Evolutionary conservation across 164 flowering plant genomes (phyloP), one percentile per base, ranked within the genome.

Genomic region (Stephania japonica): DNA sequence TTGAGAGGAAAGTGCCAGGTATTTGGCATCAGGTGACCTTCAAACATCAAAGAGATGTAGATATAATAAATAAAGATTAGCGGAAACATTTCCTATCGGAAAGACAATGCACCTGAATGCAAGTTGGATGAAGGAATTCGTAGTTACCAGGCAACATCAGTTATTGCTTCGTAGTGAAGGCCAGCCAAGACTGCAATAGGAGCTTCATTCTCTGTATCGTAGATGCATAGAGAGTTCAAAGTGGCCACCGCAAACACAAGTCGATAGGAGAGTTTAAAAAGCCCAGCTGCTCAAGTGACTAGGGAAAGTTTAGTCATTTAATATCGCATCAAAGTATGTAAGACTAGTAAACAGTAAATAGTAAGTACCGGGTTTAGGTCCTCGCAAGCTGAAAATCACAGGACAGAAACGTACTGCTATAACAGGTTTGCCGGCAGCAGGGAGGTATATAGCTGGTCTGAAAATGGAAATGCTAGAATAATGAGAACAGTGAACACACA

Each of bases 391-490:
- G 81, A 96, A 93, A 24, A 74, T 77, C 61, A 85, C 12, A 13
- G 98, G 97, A 77, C 97, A 96, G 78, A 96, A 96, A 32, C 97
- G 89, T 75, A 91, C 94, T 24, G 94, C 99, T 26, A 96, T 86
- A 71, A 96, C 84, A 65, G 99, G 91, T 79, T 93, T 93, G 81
- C 82, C 85, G 24, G 94, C 95, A 80, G 92, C 86, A 71, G 99
- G 99, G 42, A 96, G 97, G 83, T 85, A 88, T 77, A 93, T 61
- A 42, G 95, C 91, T 73, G 99, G 99, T 80, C 99, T 96, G 92
- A 68, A 77, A 56, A 71, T 70, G 27, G 47, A 62, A 73, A 61
- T 65, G 73, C 19, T 43, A n/a, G 10, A 75, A 70, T 69, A 70
- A n/a, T 66, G 68, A 70, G 26, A 64, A 42, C 13, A 61, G 68